These are phyloP conservation scores for Xylaria sp. DNA, from an alignment of 2,329 filamentous ascomycete genomes.

Conservation along the genomic window DNA sequence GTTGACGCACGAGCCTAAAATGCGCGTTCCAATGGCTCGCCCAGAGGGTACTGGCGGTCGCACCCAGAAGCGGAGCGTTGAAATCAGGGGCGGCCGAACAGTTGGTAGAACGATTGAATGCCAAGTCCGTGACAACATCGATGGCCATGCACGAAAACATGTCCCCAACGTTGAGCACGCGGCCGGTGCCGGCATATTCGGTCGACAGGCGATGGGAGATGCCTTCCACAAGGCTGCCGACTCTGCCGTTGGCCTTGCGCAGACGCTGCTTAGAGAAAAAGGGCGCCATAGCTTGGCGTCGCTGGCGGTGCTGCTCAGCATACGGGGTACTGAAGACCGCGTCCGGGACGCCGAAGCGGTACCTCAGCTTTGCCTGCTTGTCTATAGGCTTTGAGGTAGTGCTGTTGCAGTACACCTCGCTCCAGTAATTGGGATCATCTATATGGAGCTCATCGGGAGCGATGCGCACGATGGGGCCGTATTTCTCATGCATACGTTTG, in stretches of 20 bases:
- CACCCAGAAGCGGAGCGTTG: not conserved
- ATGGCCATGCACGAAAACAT: not conserved
- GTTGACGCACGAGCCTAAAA: not conserved
- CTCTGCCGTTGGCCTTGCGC: not conserved
- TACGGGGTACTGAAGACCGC: not conserved
- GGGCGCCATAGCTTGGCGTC: not conserved
- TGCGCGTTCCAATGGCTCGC: not conserved
- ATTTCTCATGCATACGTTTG: not conserved
- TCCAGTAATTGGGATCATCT: not conserved
- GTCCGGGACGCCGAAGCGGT: slow-evolving; percentile 2
- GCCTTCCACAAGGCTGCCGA: not conserved
- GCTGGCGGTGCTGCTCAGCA: not conserved
- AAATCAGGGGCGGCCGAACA: not conserved
- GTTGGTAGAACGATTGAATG: not conserved
- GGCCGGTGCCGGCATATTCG: not conserved
- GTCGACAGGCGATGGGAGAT: not conserved
- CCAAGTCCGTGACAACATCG: not conserved
- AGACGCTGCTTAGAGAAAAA: slow-evolving; percentile 4
- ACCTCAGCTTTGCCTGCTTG: not conserved
- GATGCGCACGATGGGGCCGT: slow-evolving; percentile 13
- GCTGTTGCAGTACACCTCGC: not conserved
- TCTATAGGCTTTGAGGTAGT: not conserved
- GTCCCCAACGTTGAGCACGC: not conserved
- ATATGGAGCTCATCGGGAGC: slow-evolving; percentile 9
- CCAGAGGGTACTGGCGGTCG: not conserved